Base-by-base conservation (phyloP, 164 flowering plant species). In the Vitis cinerea region DNA sequence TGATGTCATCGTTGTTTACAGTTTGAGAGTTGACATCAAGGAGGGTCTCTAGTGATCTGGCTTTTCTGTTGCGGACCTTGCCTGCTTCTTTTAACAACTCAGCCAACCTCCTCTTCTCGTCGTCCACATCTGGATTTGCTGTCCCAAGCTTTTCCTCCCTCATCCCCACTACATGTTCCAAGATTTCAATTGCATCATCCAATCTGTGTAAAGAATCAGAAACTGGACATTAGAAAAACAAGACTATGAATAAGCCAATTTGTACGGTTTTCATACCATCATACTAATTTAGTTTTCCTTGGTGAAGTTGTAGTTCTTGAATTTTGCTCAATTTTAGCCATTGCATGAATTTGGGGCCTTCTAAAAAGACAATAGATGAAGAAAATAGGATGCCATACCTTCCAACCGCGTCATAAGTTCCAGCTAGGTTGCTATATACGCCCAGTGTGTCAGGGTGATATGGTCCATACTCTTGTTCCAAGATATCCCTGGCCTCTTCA, bases 341-440 rank as follows among this genome's bases (percentile, higher is more conserved):
- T 37, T 37, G 44, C 44, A 37, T 37, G 44, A 37, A 7, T 37
- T 37, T 37, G 44, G 44, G 44, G 6, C 23, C 23, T 19, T 19
- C 23, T 44, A 44, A 37, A 3, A 48, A 56, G 19, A 67, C 15
- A 54, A 11, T 54, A 63, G 44, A 37, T 3, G 44, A 37, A 37
- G 44, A 6, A 37, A 37, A 37, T 3, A 0, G 44, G 44, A 0
- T 37, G 44, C 44, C 19, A 74, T 86, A 94, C 98, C 99, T 90
- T 77, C 99, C 99, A 83, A 91, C 67, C 58, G 99, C 99, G 82
- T 94, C 99, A 77, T 94, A 94, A 27, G 97, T 85, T 61, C 90
- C 99, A 8, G 99, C 99, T 66, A 94, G 97, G 67, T 94, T 94
- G 84, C 99, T 94, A 67, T 89, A 94, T 9, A 94, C 93, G 30